These are phyloP conservation scores for Sarocladium strictum DNA, from an alignment of 2,329 filamentous ascomycete species.

Conservation along the genomic window DNA sequence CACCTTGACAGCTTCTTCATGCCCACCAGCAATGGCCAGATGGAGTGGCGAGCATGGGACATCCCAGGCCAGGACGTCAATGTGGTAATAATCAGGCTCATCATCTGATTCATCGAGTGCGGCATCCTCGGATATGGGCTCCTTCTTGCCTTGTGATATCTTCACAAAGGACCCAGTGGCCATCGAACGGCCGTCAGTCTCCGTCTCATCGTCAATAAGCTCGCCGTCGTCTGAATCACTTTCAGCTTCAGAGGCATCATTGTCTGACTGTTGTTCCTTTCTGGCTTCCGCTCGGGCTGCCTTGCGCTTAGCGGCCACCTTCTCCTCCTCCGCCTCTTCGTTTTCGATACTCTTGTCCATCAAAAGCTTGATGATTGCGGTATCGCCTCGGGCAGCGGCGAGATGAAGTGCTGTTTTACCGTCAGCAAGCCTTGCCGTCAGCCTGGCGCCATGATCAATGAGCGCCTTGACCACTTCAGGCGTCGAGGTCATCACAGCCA, in stretches of 20 bases:
- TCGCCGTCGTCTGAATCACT: slow-evolving; percentile 35
- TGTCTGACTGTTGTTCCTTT: neutral
- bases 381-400: slow-evolving; percentile 63
- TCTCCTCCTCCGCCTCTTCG: slow-evolving; percentile 59
- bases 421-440: slow-evolving; percentile 71
- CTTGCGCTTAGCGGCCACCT: slow-evolving; percentile 33
- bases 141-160: slow-evolving; percentile 38
- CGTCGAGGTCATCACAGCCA: slow-evolving; percentile 65
- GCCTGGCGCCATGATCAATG: slow-evolving; percentile 64
- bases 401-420: slow-evolving; percentile 79
- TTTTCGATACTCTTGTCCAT: slow-evolving; percentile 70
- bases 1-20: slow-evolving; percentile 60
- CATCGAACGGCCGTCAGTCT: slow-evolving; percentile 45
- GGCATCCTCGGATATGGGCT: slow-evolving; percentile 25
- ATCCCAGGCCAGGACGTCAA: slow-evolving; percentile 78
- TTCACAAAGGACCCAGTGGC: slow-evolving; percentile 73
- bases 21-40: slow-evolving; percentile 69
- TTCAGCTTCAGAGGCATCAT: neutral
- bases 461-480: slow-evolving; percentile 65
- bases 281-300: slow-evolving; percentile 19
- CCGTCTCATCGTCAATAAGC: slow-evolving; percentile 38
- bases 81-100: slow-evolving; percentile 73
- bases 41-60: slow-evolving; percentile 68
- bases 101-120: slow-evolving; percentile 50
- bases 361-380: slow-evolving; percentile 64